Evolutionary conservation across 2,329 filamentous ascomycete genomes (phyloP).

Genomic region (Colletotrichum gigasporum): DNA sequence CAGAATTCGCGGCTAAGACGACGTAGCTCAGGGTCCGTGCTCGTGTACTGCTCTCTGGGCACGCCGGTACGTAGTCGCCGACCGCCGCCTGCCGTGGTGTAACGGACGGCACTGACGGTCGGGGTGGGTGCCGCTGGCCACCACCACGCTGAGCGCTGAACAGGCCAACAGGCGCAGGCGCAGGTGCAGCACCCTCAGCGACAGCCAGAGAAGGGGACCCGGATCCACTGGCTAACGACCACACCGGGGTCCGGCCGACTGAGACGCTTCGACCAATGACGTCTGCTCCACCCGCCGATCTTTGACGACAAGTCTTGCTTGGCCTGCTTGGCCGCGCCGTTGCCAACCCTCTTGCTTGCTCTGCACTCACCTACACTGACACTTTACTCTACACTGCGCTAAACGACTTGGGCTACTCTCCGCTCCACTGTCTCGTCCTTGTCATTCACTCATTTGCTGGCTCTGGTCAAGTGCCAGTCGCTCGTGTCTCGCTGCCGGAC

Average conservation of each 20-base stretch:
- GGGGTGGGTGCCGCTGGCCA: neutral
- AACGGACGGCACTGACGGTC: neutral
- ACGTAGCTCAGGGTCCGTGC: neutral
- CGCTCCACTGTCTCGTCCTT: conserved; percentile 3
- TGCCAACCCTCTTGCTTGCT: conserved; percentile 10
- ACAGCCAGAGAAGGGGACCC: neutral
- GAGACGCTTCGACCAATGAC: conserved; percentile 31
- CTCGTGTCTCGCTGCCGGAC: neutral
- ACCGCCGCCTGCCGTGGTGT: too few relatives aligned
- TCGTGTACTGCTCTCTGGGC: neutral
- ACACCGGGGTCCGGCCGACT: conserved; percentile 29
- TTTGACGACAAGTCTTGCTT: conserved; percentile 33
- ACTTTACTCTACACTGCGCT: neutral
- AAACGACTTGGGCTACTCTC: neutral
- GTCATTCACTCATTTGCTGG: neutral
- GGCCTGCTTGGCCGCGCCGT: conserved; percentile 15
- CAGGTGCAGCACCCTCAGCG: too few relatives aligned
- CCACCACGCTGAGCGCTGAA: too few relatives aligned
- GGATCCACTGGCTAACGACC: conserved; percentile 7
- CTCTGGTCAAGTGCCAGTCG: conserved; percentile 21
- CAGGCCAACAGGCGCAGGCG: too few relatives aligned
- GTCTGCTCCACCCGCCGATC: conserved; percentile 28
- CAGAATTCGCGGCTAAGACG: neutral
- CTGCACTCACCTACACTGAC: neutral
- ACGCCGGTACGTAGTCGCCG: conserved; percentile 2